Evolutionary conservation across 257 asterid genomes (phyloP).

Genomic region (Solanum neorickii): DNA sequence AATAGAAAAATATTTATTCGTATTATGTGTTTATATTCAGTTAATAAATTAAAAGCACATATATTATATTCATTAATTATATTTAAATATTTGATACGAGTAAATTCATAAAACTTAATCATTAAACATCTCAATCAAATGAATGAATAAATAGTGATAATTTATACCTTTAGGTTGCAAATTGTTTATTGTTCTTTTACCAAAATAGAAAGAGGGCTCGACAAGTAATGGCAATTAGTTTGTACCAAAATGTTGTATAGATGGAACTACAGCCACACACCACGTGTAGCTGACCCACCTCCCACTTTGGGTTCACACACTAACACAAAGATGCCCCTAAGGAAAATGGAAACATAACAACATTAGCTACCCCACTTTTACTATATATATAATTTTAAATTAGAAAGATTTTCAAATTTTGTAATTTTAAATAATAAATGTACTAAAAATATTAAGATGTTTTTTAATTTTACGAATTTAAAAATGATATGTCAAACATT

Average conservation of each 20-base stretch:
- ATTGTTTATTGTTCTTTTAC: conserved; percentile 20
- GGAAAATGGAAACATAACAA: background rate
- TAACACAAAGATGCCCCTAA: background rate
- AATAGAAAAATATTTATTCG: background rate
- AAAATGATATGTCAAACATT: no score
- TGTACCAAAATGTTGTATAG: background rate
- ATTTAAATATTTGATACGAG: background rate
- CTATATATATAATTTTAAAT: no score
- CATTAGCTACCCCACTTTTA: background rate
- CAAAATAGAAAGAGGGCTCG: conserved; percentile 16
- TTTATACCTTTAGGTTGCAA: conserved; percentile 14
- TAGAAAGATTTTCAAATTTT: no score
- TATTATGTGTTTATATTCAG: fast-evolving
- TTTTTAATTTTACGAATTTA: no score
- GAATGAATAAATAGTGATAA: background rate
- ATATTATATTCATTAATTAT: fast-evolving
- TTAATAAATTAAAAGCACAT: background rate
- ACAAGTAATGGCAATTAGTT: background rate
- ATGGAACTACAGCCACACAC: background rate
- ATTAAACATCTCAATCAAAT: background rate
- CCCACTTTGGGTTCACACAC: background rate
- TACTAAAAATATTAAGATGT: no score
- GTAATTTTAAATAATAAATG: no score
- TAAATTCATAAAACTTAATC: background rate
- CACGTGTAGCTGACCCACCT: background rate